Evolutionary conservation across 2,329 filamentous ascomycete species (phyloP), one percentile per base, ranked within the genome.

Genomic region (Talaromyces sp.): DNA sequence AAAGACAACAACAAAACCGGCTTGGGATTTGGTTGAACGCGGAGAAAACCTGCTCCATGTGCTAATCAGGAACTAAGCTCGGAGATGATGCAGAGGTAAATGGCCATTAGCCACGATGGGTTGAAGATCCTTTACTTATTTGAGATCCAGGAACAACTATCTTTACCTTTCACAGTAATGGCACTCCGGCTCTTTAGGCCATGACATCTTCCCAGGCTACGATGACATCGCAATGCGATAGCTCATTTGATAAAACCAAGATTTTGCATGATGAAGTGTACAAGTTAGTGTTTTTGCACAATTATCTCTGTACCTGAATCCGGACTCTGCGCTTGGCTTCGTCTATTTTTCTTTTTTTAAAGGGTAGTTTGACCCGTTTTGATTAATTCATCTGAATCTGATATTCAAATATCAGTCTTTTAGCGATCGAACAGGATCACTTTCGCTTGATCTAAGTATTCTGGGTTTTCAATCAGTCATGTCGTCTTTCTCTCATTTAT

Each of bases 41-140:
- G 22, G 30, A 29, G 35, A 56, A 54, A 56, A 53, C 54, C 50
- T 56, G 54, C 47, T 56, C 54, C 50, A 41, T 43, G 32, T 35
- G 19, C 42, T 32, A 41, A 33, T 54, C 51, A 56, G 51, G 51
- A 54, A 49, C 47, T 30, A 24, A 13, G 19, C 29, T 45, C 24
- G 16, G 40, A 19, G 22, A 4, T 52, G 27, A 37, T 43, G 36
- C 37, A 42, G 40, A 49, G 33, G n/a, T 17, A 2, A 37, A 49
- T 16, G 33, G 40, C 33, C 19, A 35, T 16, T 35, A 35, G n/a
- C 32, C 14, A 13, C 32, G 4, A 35, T 4, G 4, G 11, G 4
- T 14, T 16, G 32, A 16, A 13, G n/a, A 35, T 35, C 32, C 5
- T 14, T 35, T 35, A 35, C 32, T 11, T 16, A 6, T 35, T 35